phyloP scores from a whole-genome alignment of 2,329 filamentous ascomycete genomes.

The Canariomyces notabilis region DNA sequence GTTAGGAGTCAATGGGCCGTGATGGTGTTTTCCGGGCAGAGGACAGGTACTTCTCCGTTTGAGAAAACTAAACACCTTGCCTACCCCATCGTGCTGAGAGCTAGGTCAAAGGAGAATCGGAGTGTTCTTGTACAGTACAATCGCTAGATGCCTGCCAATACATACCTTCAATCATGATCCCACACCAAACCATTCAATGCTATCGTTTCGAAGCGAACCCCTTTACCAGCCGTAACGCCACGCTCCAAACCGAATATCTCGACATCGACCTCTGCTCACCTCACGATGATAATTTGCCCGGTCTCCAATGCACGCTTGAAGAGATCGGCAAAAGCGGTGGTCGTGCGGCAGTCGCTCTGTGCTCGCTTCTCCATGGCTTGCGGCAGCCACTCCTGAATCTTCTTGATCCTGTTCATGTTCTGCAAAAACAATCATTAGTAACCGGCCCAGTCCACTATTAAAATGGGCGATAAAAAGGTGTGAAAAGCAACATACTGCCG shows the following conservation, averaged over 20 bases:
- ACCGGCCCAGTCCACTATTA: not conserved
- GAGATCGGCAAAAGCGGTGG: constrained; percentile 46
- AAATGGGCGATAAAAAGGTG: not conserved
- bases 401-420: constrained; percentile 58
- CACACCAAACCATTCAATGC: not conserved
- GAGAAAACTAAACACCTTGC: too few relatives aligned
- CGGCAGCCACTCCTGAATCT: constrained; percentile 60
- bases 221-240: constrained; percentile 1
- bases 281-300: constrained; percentile 15
- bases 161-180: not conserved
- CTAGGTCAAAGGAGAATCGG: not conserved
- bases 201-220: not conserved
- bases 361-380: constrained; percentile 50
- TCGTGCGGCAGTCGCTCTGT: constrained; percentile 51
- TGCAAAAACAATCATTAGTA: constrained; percentile 7
- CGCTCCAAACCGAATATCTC: not conserved
- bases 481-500: constrained; percentile 49
- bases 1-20: not conserved
- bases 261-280: not conserved
- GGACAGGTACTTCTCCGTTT: too few relatives aligned
- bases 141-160: not conserved
- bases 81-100: not conserved
- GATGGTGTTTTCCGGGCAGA: too few relatives aligned
- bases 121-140: too few relatives aligned
- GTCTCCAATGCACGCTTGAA: constrained; percentile 45